Base-by-base conservation (phyloP, 768 basidiomycete species). In the Sporobolomyces roseus region DNA sequence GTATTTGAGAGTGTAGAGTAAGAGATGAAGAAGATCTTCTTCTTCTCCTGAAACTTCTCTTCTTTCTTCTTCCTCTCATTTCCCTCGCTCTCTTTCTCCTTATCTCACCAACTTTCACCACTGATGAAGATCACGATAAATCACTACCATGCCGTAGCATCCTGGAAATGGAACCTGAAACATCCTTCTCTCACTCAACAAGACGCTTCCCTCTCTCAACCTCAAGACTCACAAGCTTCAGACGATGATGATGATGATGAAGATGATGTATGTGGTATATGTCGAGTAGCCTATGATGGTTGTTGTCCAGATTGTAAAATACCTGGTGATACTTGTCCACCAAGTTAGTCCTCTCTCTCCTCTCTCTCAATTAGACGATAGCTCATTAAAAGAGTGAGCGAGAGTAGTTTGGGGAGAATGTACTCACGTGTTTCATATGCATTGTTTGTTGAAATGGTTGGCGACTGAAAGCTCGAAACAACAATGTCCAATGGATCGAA, bases 401-500 rank as follows among this genome's bases (percentile, higher is more conserved):
- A 36, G 13, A 41, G n/a, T 72, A 98, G 94, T 98, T 61, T 98
- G 93, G 91, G 96, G 96, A 38, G 88, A 96, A 80, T 99, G 94
- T 77, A 91, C 87, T 9, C 96, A 98, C 78, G 87, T 96, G 65
- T 99, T 98, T 77, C 96, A 99, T 78, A 93, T 97, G 91, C 94
- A 99, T 78, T 98, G 94, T 79, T 80, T 99, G 17, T 83, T 94
- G 71, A 96, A 97, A 78, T 99, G 96, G 96, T 85, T 97, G 67
- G 87, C 87, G 5, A 93, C 93, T 0, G 7, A 86, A 23, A 60
- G 89, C 19, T 93, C 90, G 41, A 97, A 97, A 78, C 87, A 89
- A 74, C 91, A 93, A 74, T 99, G 96, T 82, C 96, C 96, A n/a
- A 93, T 99, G 91, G 94, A 98, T 77, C 83, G 96, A 35, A 81